A percentile compares a stretch with the other conserved stretches of the same genome.
These are phyloP conservation scores for Pythium dissimile DNA, from an alignment of 352 stramenopile genomes.

Conservation along the genomic window DNA sequence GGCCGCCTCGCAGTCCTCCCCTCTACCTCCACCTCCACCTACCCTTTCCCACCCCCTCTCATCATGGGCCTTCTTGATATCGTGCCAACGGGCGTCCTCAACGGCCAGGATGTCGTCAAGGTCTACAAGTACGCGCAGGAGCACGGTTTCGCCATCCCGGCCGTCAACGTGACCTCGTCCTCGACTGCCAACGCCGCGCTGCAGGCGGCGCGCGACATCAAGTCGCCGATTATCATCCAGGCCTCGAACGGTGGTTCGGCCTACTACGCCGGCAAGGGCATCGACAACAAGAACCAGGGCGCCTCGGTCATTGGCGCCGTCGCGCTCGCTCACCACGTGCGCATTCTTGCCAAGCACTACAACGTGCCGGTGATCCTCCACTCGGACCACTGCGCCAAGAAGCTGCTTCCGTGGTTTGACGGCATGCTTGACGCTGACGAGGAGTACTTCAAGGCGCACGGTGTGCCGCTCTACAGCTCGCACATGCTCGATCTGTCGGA, in stretches of 20 bases:
- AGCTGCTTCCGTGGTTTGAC: conserved; percentile 97
- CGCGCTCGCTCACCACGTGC: conserved; percentile 94
- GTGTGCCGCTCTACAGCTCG: conserved; percentile 95
- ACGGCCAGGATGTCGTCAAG: conserved; percentile 85
- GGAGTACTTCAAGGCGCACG: conserved; percentile 94
- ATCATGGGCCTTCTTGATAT: conserved; percentile 85
- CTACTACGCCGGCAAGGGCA: conserved; percentile 96
- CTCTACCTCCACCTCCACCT: background rate
- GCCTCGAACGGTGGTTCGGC: conserved; percentile 97
- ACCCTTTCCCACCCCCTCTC: background rate
- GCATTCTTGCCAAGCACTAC: conserved; percentile 96
- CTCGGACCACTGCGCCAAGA: conserved; percentile 99
- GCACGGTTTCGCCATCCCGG: conserved; percentile 96
- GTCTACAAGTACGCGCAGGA: conserved; percentile 93
- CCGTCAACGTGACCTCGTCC: conserved; percentile 96
- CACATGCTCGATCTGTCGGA: conserved; percentile 99
- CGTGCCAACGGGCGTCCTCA: conserved; percentile 83
- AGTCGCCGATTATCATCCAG: conserved; percentile 97
- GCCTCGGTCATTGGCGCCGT: conserved; percentile 73
- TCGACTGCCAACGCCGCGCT: conserved; percentile 96
- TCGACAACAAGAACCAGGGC: conserved; percentile 94
- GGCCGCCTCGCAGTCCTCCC: conserved; percentile 4
- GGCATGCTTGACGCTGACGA: conserved; percentile 95
- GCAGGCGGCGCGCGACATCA: conserved; percentile 95
- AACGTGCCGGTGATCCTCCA: conserved; percentile 96